Evolutionary conservation across 805 yeast genomes (phyloP).

Genomic region (Starmerella asiatica): DNA sequence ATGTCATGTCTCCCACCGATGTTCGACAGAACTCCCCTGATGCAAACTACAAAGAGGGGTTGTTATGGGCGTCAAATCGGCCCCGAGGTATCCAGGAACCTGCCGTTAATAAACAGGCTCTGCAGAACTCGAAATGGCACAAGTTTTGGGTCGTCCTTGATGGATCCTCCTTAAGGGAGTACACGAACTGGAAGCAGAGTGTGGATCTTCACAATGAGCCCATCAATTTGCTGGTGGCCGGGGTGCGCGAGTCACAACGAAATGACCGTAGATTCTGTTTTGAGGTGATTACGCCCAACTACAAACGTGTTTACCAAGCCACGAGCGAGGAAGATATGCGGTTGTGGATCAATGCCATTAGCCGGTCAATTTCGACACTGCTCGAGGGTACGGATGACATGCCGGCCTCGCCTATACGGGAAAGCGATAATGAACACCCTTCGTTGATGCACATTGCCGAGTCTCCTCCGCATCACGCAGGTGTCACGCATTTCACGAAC

Average conservation of each 20-base stretch:
- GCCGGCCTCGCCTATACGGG: not conserved
- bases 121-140: conserved; percentile 48
- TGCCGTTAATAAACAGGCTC: conserved; percentile 11
- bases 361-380: conserved; percentile 37
- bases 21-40: not conserved
- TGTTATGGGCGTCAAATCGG: conserved; percentile 33
- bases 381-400: conserved; percentile 25
- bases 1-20: too few relatives aligned
- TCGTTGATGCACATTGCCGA: not conserved
- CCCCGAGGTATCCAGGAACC: conserved; percentile 27
- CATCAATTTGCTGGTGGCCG: conserved; percentile 56
- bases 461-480: not conserved
- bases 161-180: conserved; percentile 57
- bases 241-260: conserved; percentile 35
- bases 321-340: conserved; percentile 51
- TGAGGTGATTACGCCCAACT: conserved; percentile 59
- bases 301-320: conserved; percentile 65
- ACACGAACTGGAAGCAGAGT: conserved; percentile 68
- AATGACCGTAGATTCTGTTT: conserved; percentile 45
- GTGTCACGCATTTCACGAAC: not conserved
- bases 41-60: conserved; percentile 29
- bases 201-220: conserved; percentile 48
- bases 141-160: conserved; percentile 72
- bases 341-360: conserved; percentile 54
- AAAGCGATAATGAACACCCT: not conserved